Conservation (phyloP, 2,329 filamentous ascomycete genomes). For the Neurospora sp. region DNA sequence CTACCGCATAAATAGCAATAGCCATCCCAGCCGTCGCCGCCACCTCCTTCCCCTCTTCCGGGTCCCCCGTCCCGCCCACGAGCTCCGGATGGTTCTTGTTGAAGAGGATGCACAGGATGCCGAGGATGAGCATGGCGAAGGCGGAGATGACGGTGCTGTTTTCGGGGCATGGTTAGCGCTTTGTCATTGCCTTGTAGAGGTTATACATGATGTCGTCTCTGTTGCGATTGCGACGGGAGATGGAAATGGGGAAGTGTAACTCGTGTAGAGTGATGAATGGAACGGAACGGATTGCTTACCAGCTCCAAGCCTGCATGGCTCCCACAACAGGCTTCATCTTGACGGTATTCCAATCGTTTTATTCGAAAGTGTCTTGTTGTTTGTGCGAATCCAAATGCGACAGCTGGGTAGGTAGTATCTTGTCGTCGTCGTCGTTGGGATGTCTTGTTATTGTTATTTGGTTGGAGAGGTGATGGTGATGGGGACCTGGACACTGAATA, state of each 20-base stretch:
- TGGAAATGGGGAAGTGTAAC: neutral
- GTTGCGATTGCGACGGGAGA: neutral
- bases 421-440: neutral
- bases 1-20: slow-evolving; percentile 76
- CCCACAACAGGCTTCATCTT: slow-evolving; percentile 90
- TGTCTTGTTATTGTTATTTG: neutral
- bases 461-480: neutral
- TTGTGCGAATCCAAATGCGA: neutral
- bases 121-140: slow-evolving; percentile 56
- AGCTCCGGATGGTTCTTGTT: slow-evolving; percentile 72
- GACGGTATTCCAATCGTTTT: neutral
- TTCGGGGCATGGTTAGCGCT: neutral
- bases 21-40: slow-evolving; percentile 79
- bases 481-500: neutral
- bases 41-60: slow-evolving; percentile 64
- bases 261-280: neutral
- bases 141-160: slow-evolving; percentile 61
- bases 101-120: slow-evolving; percentile 61
- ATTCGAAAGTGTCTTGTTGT: neutral
- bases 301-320: slow-evolving; percentile 88
- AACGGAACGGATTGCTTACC: slow-evolving; percentile 45
- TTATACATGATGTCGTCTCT: neutral
- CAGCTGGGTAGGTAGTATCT: neutral
- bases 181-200: slow-evolving; percentile 15
- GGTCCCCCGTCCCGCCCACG: slow-evolving; percentile 63